A percentile compares a stretch with the other conserved stretches of the same genome.
Evolutionary conservation across 2,329 filamentous ascomycete genomes (phyloP).

Genomic region (Biscogniauxia mediterranea): DNA sequence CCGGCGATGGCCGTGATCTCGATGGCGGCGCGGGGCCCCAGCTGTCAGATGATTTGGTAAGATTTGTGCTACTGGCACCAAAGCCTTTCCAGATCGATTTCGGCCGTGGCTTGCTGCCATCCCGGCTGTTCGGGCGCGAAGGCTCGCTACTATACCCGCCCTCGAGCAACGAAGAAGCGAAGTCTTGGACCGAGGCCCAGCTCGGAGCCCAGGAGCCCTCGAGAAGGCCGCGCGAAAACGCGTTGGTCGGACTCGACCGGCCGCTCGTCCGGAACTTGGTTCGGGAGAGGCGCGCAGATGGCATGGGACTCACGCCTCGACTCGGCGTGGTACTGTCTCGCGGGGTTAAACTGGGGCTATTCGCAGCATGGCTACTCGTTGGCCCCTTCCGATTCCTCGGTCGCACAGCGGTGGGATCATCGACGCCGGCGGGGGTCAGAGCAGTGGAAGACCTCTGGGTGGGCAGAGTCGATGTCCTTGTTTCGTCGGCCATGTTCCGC

Average conservation of each 20-base stretch:
- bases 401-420: constrained; percentile 43
- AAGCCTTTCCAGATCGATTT: constrained; percentile 33
- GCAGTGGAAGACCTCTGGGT: constrained; percentile 46
- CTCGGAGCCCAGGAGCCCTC: constrained; percentile 52
- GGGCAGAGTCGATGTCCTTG: constrained; percentile 22
- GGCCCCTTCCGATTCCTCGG: constrained; percentile 51
- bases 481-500: constrained; percentile 29
- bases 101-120: constrained; percentile 27
- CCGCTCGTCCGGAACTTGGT: constrained; percentile 26
- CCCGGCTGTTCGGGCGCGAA: constrained; percentile 32
- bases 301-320: constrained; percentile 49
- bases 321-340: constrained; percentile 40
- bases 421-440: constrained; percentile 41
- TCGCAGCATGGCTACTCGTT: constrained; percentile 26
- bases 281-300: constrained; percentile 39
- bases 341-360: constrained; percentile 35
- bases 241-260: constrained; percentile 30
- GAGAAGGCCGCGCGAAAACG: constrained; percentile 42
- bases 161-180: constrained; percentile 48
- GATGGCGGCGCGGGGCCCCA: constrained; percentile 54
- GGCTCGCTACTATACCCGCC: constrained; percentile 34
- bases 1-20: constrained; percentile 37
- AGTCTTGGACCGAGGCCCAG: constrained; percentile 55
- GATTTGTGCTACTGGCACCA: constrained; percentile 22
- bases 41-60: constrained; percentile 28